Base-by-base conservation (phyloP, 2,329 filamentous ascomycete species). In the Aspergillus glaucus region DNA sequence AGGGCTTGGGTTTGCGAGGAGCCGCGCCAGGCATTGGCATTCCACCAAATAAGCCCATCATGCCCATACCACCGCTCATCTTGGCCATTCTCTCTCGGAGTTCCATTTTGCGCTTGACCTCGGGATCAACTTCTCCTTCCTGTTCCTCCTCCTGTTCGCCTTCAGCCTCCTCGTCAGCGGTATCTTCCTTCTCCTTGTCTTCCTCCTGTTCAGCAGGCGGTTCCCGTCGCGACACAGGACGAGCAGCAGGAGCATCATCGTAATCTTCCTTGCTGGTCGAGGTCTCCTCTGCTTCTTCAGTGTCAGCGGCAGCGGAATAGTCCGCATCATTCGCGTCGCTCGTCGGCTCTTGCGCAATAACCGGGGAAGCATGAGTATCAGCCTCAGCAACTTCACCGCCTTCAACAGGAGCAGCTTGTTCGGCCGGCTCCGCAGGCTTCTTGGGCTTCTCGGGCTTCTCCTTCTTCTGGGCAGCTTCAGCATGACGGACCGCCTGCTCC, bases 1-100 rank as follows among this genome's bases (percentile, higher is more conserved):
- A 56, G 26, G 75, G 57, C 59, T 75, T 78, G 34, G 76, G 73
- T 61, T 79, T 81, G 55, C 75, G 75, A 44, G 73, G 41, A 39
- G 50, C 52, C 30, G 50, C 47, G 46, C 62, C 55, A 56, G 78
- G 74, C 71, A 86, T 79, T 24, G 78, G 74, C 71, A 86, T 79
- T 26, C 67, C 82, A 34, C 79, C 88, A 67, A 95, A 94, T 84
- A 97, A 93, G 60, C 89, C 88, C 65, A 89, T 84, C 86, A 97
- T 95, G 43, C 89, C 89, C 88, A 95, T 95, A 19, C 92, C 92
- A 48, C 92, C 92, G 58, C 92, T 95, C 86, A 98, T 93, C 72
- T 95, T 96, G 42, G 93, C 93, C 89, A 98, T 98, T 59, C 93
- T 84, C 53, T 93, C 90, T 51, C 93, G 83, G 28, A 98, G 77